Evolutionary conservation across 2,329 filamentous ascomycete genomes (phyloP), one percentile per base, ranked within the genome.

Genomic region (Cryphonectria naterciae): DNA sequence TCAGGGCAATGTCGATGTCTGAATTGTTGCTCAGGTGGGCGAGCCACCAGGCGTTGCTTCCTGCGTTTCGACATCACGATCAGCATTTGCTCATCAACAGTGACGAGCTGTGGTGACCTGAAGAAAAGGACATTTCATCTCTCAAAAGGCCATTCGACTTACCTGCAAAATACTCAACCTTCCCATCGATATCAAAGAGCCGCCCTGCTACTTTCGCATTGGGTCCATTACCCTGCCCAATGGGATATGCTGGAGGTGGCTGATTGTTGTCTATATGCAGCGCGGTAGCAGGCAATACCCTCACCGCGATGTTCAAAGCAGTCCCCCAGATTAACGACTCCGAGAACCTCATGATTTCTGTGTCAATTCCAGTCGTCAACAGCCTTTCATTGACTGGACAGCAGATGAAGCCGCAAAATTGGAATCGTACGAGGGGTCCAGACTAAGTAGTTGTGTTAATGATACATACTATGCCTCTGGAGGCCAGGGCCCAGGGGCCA

Each of bases 1-100:
- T 70, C n/a, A 72, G 68, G 25, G 68, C 79, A n/a, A 80, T 78
- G 74, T 90, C 86, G 19, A 89, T 83, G 76, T 91, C 87, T 10
- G 79, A 81, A 72, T 87, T 82, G 69, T 86, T 85, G 74, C 81
- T 85, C 58, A 84, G 75, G 74, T 70, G 68, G 22, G 68, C 71
- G 35, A 72, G 71, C 71, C 71, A 72, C 71, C 71, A 72, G 17
- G 68, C 68, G 41, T 72, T 72, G 46, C 68, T 72, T 22, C 68
- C 71, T 72, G 19, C 35, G 15, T 65, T 65, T 19, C 13, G 22
- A 1, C 4, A 46, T 19, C 11, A 19, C 58, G 28, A 4, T 58
- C 54, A 58, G 54, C 28, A 58, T 39, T 5, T 32, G 19, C 2
- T 39, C 4, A 11, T 13, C 49, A n/a, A 4, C 25, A 25, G n/a